Percentiles rank a stretch among this genome's conserved stretches.
Conservation (phyloP, 305 asterid species). For the Rubia balearica region DNA sequence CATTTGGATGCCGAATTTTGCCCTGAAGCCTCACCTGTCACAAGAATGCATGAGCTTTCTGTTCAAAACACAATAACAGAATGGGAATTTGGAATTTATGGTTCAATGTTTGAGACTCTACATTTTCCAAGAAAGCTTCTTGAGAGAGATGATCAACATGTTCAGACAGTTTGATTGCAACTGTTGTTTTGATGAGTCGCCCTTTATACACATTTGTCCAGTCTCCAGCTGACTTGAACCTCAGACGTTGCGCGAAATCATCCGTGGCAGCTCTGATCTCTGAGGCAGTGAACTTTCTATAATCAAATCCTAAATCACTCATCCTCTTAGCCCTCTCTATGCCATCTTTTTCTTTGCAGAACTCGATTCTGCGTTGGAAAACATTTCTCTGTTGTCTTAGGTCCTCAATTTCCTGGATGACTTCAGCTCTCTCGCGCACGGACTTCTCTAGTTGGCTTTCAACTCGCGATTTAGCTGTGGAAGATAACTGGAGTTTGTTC, state of each 20-base stretch:
- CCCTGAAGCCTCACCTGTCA: constrained; percentile 45
- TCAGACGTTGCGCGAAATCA: constrained; percentile 38
- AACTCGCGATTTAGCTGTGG: constrained; percentile 33
- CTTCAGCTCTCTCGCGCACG: constrained; percentile 29
- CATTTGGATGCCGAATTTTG: constrained; percentile 45
- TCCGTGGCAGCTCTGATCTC: constrained; percentile 56
- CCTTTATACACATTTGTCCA: constrained; percentile 47
- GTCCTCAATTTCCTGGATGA: constrained; percentile 49
- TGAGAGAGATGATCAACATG: constrained; percentile 22
- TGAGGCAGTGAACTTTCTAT: constrained; percentile 46
- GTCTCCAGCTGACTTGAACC: constrained; percentile 39
- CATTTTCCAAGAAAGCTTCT: constrained; percentile 39
- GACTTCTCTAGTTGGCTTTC: constrained; percentile 48
- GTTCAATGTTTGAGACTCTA: constrained; percentile 8
- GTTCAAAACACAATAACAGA: background rate
- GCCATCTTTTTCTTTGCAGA: constrained; percentile 57
- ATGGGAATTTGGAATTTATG: background rate
- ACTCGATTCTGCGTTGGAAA: constrained; percentile 49
- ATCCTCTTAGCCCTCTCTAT: constrained; percentile 29
- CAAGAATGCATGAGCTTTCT: background rate
- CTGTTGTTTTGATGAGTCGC: constrained; percentile 33
- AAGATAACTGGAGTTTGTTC: constrained; percentile 39
- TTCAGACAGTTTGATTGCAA: constrained; percentile 42
- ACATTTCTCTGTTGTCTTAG: constrained; percentile 45
- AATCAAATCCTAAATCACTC: constrained; percentile 27